These are phyloP conservation scores for Oryza officinalis DNA, from an alignment of 176 grass and related monocot genomes.

Conservation along the genomic window DNA sequence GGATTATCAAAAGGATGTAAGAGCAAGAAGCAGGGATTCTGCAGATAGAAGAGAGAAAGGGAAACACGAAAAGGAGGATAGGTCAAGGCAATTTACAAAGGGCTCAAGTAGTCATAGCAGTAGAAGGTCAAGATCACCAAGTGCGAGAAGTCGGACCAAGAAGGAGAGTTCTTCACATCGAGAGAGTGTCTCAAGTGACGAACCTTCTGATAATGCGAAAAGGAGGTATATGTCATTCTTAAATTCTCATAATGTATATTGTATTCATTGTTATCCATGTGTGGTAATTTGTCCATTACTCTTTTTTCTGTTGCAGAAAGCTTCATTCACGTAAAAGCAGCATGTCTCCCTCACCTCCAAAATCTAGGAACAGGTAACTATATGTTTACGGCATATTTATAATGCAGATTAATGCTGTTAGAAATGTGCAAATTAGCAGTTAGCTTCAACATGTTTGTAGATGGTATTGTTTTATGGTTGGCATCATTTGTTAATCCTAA, in stretches of 20 bases:
- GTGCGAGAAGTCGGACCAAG: constrained; percentile 39
- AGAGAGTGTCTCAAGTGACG: constrained; percentile 59
- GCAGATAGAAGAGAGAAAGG: constrained; percentile 54
- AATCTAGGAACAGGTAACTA: constrained; percentile 66
- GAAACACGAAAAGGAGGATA: constrained; percentile 50
- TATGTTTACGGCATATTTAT: constrained; percentile 3
- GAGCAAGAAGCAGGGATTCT: constrained; percentile 57
- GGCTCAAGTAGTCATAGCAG: constrained; percentile 43
- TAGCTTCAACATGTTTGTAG: constrained; percentile 7
- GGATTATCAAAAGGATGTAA: constrained; percentile 47
- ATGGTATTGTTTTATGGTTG: constrained; percentile 18
- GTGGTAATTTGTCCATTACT: constrained; percentile 24
- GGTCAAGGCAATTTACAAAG: constrained; percentile 46
- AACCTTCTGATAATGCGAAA: constrained; percentile 62
- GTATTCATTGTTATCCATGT: constrained; percentile 12
- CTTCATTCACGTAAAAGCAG: constrained; percentile 52
- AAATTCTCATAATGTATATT: neutral
- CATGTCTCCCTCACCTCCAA: constrained; percentile 66
- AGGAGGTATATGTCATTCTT: constrained; percentile 43
- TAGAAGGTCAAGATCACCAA: constrained; percentile 62
- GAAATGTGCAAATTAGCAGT: neutral
- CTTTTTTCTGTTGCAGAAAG: constrained; percentile 52
- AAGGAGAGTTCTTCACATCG: constrained; percentile 64
- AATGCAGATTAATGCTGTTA: constrained; percentile 22
- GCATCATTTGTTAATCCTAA: neutral